Evolutionary conservation across 768 basidiomycete genomes (phyloP).

Genomic region (Suillus cothurnatus): DNA sequence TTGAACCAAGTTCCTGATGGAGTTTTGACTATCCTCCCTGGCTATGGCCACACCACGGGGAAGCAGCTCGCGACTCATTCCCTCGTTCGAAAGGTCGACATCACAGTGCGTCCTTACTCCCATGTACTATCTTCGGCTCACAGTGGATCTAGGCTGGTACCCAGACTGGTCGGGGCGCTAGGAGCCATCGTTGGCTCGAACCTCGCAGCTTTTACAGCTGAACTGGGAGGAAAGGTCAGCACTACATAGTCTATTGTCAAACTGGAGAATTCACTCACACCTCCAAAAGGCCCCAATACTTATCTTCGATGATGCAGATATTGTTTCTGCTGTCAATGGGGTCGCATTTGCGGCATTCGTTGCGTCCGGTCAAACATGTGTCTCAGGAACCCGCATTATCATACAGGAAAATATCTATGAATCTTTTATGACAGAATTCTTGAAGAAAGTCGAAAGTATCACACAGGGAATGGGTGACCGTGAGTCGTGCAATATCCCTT

Average conservation of each 20-base stretch:
- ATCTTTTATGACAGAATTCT: constrained; percentile 60
- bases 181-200: constrained; percentile 77
- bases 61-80: constrained; percentile 66
- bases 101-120: constrained; percentile 57
- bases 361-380: constrained; percentile 88
- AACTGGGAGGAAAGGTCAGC: constrained; percentile 80
- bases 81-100: constrained; percentile 76
- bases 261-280: constrained; percentile 3
- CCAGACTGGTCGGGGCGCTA: constrained; percentile 68
- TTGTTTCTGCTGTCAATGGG: constrained; percentile 77
- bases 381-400: constrained; percentile 87
- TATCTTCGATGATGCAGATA: constrained; percentile 77
- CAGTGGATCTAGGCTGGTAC: constrained; percentile 64
- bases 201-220: constrained; percentile 75
- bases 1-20: constrained; percentile 65
- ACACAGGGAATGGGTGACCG: constrained; percentile 76
- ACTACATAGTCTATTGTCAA: neutral
- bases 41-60: constrained; percentile 67
- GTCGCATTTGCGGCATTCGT: constrained; percentile 83
- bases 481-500: constrained; percentile 38
- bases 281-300: constrained; percentile 69
- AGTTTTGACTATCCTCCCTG: constrained; percentile 74
- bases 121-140: neutral
- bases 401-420: constrained; percentile 73
- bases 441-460: constrained; percentile 65